Base-by-base conservation (phyloP, 2,329 filamentous ascomycete genomes). In the Diaporthe destruens region DNA sequence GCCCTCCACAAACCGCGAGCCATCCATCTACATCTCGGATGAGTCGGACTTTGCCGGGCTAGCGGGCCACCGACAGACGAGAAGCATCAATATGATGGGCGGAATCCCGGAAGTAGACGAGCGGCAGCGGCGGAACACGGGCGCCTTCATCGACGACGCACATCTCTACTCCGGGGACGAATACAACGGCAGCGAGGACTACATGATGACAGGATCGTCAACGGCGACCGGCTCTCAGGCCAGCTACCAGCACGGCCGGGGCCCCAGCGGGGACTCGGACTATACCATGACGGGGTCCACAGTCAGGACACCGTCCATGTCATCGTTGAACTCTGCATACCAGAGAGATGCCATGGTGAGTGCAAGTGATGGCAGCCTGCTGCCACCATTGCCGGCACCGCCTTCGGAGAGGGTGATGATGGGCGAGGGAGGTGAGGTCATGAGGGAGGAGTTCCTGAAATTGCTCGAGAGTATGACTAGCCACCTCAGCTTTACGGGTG, bases 401-500 rank as follows among this genome's bases (percentile, higher is more conserved):
- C 88, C 88, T 1, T 84, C 86, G 1, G 79, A 83, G 2, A 83
- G 84, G 67, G 87, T 89, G 53, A 86, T 90, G 83, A 78, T 80
- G 74, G 81, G 81, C 6, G 71, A 78, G 55, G 77, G 76, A 29
- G 76, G 79, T 16, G 77, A 80, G 36, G 77, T 81, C 69, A 77
- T 80, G 69, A 76, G 77, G 34, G 79, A 79, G 9, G 80, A 81
- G 74, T 77, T 81, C 39, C 75, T 80, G 76, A 75, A 80, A 14
- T 72, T 82, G 74, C 74, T 82, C 68, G 77, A 76, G 47, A 80
- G 79, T 51, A 81, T 82, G 74, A 76, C 78, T 65, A 78, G 80
- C 69, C 80, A 82, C 71, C 75, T 82, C 12, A 77, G 77, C 49
- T 79, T 80, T 59, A 77, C 80, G 23, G 80, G 78, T 32, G 76